These are phyloP conservation scores for Mycena kentingensis DNA, from an alignment of 768 basidiomycete species.

Conservation along the genomic window DNA sequence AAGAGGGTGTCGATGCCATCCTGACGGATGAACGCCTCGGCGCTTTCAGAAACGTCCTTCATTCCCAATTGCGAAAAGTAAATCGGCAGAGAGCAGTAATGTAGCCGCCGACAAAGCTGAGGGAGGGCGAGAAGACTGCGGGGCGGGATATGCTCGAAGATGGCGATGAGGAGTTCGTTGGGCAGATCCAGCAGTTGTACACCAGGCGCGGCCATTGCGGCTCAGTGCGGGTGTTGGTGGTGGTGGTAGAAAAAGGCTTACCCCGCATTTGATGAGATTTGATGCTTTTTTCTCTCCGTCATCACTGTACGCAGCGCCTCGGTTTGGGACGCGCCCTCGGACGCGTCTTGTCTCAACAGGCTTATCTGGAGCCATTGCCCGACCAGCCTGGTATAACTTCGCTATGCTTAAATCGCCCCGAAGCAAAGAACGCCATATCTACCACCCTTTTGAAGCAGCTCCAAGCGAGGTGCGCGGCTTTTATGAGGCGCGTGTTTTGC, in stretches of 20 bases:
- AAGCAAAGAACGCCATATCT: constrained; percentile 88
- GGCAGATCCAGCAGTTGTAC: constrained; percentile 14
- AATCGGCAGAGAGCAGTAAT: constrained; percentile 11
- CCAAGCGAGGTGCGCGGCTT: constrained; percentile 48
- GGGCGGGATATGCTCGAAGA: constrained; percentile 10
- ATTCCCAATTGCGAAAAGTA: constrained; percentile 11
- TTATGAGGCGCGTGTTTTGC: constrained; percentile 5
- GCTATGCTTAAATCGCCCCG: constrained; percentile 78
- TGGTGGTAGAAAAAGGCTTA: neutral
- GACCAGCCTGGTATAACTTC: constrained; percentile 67
- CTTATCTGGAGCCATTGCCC: constrained; percentile 53
- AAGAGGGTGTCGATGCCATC: constrained; percentile 7
- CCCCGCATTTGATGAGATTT: neutral
- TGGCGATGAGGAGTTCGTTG: constrained; percentile 15
- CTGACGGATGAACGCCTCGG: neutral
- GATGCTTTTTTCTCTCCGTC: too few species aligned
- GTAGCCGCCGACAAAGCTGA: constrained; percentile 16
- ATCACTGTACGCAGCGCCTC: neutral
- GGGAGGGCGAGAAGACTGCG: constrained; percentile 8
- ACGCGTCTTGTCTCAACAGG: constrained; percentile 29
- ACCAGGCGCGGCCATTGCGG: neutral
- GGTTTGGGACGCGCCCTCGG: neutral
- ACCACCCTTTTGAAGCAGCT: constrained; percentile 64
- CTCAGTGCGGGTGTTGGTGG: neutral
- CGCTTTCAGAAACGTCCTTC: constrained; percentile 9